A percentile compares a stretch with the other conserved stretches of the same genome.
Conservation (phyloP, 352 stramenopile genomes). For the Globisporangium ultimum region DNA sequence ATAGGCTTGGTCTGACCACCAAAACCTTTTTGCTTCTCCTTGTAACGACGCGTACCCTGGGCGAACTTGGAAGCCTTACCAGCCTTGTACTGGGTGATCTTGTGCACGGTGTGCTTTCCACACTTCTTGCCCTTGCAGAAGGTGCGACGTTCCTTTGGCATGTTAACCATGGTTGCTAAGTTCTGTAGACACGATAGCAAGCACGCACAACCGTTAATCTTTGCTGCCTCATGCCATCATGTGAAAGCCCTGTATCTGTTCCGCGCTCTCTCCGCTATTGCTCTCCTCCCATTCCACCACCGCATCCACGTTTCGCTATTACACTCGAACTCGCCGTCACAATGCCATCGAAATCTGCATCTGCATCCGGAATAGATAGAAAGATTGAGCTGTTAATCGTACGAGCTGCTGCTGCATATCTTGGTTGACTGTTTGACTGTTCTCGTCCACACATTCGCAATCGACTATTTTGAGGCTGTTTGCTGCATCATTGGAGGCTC, state of each 20-base stretch:
- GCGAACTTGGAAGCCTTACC: slow-evolving; percentile 99
- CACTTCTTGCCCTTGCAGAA: slow-evolving; percentile 99
- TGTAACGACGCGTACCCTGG: slow-evolving; percentile 97
- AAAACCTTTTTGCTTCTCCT: slow-evolving; percentile 99
- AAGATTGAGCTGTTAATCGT: too few species aligned
- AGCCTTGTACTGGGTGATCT: slow-evolving; percentile 99
- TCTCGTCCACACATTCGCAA: background rate
- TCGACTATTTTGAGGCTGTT: background rate
- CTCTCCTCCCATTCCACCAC: too few species aligned
- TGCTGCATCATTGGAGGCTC: background rate
- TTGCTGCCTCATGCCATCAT: background rate
- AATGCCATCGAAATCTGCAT: too few species aligned
- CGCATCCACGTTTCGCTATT: too few species aligned
- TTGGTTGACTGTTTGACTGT: background rate
- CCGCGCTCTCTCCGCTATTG: background rate
- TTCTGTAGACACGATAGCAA: slow-evolving; percentile 31
- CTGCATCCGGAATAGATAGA: too few species aligned
- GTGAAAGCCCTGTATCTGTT: too few species aligned
- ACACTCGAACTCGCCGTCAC: background rate
- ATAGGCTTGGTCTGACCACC: slow-evolving; percentile 99
- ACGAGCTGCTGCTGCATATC: background rate
- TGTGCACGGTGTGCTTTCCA: slow-evolving; percentile 98
- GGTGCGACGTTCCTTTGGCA: slow-evolving; percentile 99
- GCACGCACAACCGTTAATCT: slow-evolving; percentile 7
- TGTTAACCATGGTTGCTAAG: slow-evolving; percentile 98